A percentile compares a stretch with the other conserved stretches of the same genome.
Evolutionary conservation across 805 yeast genomes (phyloP).

Genomic region (Wickerhamomyces ciferrii): DNA sequence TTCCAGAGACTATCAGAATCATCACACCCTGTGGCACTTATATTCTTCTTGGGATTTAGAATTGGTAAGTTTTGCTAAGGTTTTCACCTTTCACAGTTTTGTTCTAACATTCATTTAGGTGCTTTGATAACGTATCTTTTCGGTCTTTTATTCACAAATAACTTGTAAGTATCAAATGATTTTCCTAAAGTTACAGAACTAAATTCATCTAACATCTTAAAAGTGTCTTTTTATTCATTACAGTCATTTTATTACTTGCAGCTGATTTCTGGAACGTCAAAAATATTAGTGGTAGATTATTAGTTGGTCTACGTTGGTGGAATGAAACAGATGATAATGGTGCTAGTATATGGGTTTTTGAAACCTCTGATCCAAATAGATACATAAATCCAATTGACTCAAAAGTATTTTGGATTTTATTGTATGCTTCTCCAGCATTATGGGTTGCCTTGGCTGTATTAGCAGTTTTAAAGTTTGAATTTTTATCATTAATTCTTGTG

Average conservation of each 20-base stretch:
- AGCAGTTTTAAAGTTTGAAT: conserved; percentile 74
- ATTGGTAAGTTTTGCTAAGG: conserved; percentile 27
- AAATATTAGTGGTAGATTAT: conserved; percentile 81
- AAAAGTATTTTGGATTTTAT: conserved; percentile 77
- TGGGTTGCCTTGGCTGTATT: conserved; percentile 75
- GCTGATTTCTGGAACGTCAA: conserved; percentile 94
- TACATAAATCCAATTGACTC: conserved; percentile 89
- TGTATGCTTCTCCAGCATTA: conserved; percentile 67
- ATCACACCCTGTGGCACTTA: conserved; percentile 77
- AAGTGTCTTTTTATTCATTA: conserved; percentile 69
- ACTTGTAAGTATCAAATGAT: conserved; percentile 31
- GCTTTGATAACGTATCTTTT: conserved; percentile 65
- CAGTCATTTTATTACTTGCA: conserved; percentile 69
- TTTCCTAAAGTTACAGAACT: neutral
- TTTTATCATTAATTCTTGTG: conserved; percentile 60
- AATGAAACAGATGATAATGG: conserved; percentile 64
- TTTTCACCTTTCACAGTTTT: neutral
- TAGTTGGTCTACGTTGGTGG: conserved; percentile 97
- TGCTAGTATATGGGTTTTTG: conserved; percentile 71
- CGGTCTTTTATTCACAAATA: conserved; percentile 63
- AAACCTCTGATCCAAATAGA: conserved; percentile 69
- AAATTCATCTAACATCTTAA: conserved; percentile 1
- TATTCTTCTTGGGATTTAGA: conserved; percentile 59
- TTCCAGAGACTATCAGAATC: conserved; percentile 54
- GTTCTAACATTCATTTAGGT: conserved; percentile 16